Base-by-base conservation (phyloP, 345 rosid genomes). In the Isatis tinctoria region DNA sequence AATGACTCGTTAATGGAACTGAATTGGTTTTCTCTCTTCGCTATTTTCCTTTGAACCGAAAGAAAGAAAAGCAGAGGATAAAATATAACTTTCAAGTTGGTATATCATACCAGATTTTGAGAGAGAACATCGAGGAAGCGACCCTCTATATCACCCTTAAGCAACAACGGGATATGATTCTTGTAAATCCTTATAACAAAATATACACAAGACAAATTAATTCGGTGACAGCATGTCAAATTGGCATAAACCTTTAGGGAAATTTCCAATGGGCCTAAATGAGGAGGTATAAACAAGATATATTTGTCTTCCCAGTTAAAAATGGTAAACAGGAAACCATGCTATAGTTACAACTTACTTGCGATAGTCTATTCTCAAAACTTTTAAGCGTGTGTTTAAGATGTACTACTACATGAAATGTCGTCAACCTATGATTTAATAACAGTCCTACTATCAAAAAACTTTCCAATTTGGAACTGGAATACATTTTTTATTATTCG, bases 171-270 rank as follows among this genome's bases (percentile, higher is more conserved):
- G 24, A 89, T 70, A 70, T 74, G 81, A 81, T 86, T 87, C 78
- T 88, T 86, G 87, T 89, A 93, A 78, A 91, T 79, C 96, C 98
- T 93, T 86, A 74, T 71, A 51, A 72, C 22, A 22, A 44, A 44
- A 2, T 48, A 54, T n/a, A 76, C 35, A 63, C 41, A 40, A 43
- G 43, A 76, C 22, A 53, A 33, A 8, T 18, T 12, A 30, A 28
- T 60, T 39, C 26, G 36, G 11, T 52, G 53, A 45, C 60, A 61
- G 22, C 49, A 75, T 40, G 45, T 41, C 30, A 18, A 52, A 10
- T 1, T 30, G 62, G 37, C 12, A 43, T 53, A 53, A 75, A 26
- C 74, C 30, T 52, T 60, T 16, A 61, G 17, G 40, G 14, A 69
- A 41, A 4, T 24, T 51, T 10, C 24, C 8, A 57, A 47, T 57